phyloP scores from a whole-genome alignment of 495 filamentous ascomycete species.

The Penicillium salamii region DNA sequence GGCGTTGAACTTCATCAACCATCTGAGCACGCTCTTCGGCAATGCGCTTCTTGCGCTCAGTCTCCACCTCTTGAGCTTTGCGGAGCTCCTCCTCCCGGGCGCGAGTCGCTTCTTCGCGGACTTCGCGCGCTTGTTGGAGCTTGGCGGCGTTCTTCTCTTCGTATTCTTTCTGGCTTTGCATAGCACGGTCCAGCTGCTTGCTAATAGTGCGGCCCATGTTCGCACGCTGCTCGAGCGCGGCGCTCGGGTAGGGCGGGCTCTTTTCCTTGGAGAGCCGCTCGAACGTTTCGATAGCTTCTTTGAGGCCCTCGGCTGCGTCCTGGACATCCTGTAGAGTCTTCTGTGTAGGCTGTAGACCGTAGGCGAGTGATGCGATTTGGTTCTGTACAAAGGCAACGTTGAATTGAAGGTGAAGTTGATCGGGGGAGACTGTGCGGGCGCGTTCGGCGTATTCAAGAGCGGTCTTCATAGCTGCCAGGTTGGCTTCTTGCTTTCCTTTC shows the following conservation, averaged over 20 bases:
- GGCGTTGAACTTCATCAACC: constrained; percentile 67
- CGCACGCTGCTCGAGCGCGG: constrained; percentile 88
- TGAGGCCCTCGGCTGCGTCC: constrained; percentile 77
- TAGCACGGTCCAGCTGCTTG: constrained; percentile 79
- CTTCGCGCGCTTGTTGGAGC: constrained; percentile 68
- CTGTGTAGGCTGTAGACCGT: constrained; percentile 68
- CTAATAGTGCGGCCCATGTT: constrained; percentile 96
- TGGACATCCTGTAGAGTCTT: constrained; percentile 76
- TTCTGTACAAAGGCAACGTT: constrained; percentile 98
- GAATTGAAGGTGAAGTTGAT: constrained; percentile 89
- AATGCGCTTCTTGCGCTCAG: constrained; percentile 71
- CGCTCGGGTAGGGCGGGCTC: constrained; percentile 84
- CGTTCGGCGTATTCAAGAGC: constrained; percentile 86
- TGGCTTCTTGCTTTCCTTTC: constrained; percentile 78
- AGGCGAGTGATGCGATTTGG: constrained; percentile 80
- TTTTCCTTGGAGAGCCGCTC: constrained; percentile 75
- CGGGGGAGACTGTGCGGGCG: constrained; percentile 73
- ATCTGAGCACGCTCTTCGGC: constrained; percentile 78
- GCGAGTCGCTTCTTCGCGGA: constrained; percentile 72
- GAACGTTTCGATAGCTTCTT: constrained; percentile 80
- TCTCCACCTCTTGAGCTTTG: constrained; percentile 61
- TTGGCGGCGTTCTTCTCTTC: constrained; percentile 89
- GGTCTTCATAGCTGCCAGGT: constrained; percentile 74
- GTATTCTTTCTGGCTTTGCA: constrained; percentile 83
- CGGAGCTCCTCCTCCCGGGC: constrained; percentile 69